Percentiles rank a stretch among this genome's conserved stretches.
These are phyloP conservation scores for Tagetes erecta DNA, from an alignment of 129 eudicot genomes.

Conservation along the genomic window DNA sequence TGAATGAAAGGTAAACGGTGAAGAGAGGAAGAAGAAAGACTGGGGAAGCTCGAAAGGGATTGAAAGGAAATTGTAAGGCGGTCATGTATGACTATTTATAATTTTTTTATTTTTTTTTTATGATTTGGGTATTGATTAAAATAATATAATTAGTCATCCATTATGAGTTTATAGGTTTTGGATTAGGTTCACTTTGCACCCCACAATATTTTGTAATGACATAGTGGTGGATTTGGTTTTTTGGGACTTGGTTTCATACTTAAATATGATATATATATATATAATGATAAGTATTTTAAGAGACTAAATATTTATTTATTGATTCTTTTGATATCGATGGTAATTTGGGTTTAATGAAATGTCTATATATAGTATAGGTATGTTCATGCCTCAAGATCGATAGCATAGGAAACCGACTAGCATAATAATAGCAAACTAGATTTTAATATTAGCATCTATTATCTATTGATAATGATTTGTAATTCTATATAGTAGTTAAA, in stretches of 20 bases:
- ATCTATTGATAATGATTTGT: no score
- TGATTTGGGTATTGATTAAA: neutral
- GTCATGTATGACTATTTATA: slow-evolving; percentile 43
- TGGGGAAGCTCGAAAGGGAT: slow-evolving; percentile 46
- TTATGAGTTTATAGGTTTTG: slow-evolving; percentile 16
- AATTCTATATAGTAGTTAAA: no score
- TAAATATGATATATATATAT: neutral
- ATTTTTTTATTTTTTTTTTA: neutral
- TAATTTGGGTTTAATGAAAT: no score
- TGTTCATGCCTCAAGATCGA: no score
- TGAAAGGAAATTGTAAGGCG: slow-evolving; percentile 51
- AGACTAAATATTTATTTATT: no score
- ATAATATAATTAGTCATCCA: neutral
- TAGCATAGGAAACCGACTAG: no score
- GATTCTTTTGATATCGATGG: no score
- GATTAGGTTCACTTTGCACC: slow-evolving; percentile 32
- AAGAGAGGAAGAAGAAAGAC: slow-evolving; percentile 37
- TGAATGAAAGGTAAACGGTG: slow-evolving; percentile 44
- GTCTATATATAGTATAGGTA: no score
- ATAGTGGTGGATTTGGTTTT: slow-evolving; percentile 39
- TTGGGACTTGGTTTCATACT: neutral
- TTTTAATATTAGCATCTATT: no score
- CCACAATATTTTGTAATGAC: slow-evolving; percentile 18
- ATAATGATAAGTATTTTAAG: neutral
- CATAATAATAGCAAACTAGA: no score